Conservation (phyloP, 1,139 yeast species). For the Candida sp. region DNA sequence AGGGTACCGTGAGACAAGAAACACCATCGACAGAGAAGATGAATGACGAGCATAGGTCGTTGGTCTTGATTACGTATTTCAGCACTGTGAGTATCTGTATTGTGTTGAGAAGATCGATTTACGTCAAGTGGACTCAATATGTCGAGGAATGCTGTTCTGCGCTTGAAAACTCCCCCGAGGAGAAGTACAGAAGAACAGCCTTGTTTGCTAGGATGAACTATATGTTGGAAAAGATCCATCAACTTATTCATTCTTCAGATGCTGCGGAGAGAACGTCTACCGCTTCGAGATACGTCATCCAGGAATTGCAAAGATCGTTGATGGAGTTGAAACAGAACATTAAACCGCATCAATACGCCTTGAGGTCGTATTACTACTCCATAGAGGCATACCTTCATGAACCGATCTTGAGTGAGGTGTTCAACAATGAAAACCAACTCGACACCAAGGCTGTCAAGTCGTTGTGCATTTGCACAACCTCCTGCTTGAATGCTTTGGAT, state of each 20-base stretch:
- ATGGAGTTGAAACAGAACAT: constrained; percentile 40
- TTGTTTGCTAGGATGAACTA: constrained; percentile 63
- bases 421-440: constrained; percentile 22
- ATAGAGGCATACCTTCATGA: constrained; percentile 80
- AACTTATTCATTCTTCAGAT: constrained; percentile 46
- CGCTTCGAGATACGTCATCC: constrained; percentile 34
- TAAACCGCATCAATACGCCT: constrained; percentile 38
- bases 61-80: constrained; percentile 53
- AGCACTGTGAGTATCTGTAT: constrained; percentile 56
- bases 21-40: constrained; percentile 11
- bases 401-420: constrained; percentile 46
- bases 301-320: constrained; percentile 48
- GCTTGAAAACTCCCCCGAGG: constrained; percentile 42
- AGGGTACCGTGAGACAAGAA: constrained; percentile 30
- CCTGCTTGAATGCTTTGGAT: constrained; percentile 57
- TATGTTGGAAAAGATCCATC: constrained; percentile 66
- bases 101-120: constrained; percentile 55
- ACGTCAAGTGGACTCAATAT: constrained; percentile 61
- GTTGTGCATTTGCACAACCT: constrained; percentile 54
- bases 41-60: constrained; percentile 30
- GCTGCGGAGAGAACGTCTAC: constrained; percentile 25
- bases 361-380: constrained; percentile 59
- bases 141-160: constrained; percentile 64
- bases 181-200: constrained; percentile 48
- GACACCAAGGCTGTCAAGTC: constrained; percentile 35